Evolutionary conservation across 768 basidiomycete genomes (phyloP).

Genomic region (Suillus variegatus): DNA sequence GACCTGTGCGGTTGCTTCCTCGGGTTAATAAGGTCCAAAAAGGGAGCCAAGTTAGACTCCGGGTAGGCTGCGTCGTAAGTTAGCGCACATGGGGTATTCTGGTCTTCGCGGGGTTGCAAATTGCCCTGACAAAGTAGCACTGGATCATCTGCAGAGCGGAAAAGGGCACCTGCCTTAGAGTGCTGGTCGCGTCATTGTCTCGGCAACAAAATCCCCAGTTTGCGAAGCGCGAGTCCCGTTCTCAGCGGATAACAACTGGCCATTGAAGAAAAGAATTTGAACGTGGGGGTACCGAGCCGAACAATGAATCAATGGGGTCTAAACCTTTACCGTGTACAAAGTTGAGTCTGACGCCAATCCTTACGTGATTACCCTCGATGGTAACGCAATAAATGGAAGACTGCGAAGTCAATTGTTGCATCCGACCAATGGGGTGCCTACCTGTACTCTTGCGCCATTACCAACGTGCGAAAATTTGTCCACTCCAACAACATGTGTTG

Average conservation of each 20-base stretch:
- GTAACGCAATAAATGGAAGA: background rate
- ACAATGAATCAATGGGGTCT: background rate
- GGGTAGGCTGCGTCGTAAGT: background rate
- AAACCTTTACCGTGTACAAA: background rate
- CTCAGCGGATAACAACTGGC: background rate
- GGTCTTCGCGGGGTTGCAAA: slow-evolving; percentile 3
- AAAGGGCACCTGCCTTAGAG: slow-evolving; percentile 1
- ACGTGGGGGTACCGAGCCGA: background rate
- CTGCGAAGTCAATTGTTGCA: background rate
- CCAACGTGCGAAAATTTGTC: slow-evolving; percentile 1
- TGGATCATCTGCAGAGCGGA: background rate
- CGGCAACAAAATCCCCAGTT: background rate
- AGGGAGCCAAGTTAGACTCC: background rate
- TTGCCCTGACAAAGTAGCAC: background rate
- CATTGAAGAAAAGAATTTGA: background rate
- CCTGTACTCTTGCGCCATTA: background rate
- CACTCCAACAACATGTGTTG: background rate
- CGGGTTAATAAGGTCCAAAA: background rate
- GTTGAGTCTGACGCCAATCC: background rate
- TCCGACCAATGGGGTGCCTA: background rate
- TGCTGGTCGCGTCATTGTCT: background rate
- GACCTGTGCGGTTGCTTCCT: slow-evolving; percentile 9
- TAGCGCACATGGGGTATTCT: background rate
- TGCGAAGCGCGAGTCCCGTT: background rate
- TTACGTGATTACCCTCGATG: background rate